Evolutionary conservation across 805 yeast genomes (phyloP), one percentile per base, ranked within the genome.

Genomic region (Brettanomyces bruxellensis): DNA sequence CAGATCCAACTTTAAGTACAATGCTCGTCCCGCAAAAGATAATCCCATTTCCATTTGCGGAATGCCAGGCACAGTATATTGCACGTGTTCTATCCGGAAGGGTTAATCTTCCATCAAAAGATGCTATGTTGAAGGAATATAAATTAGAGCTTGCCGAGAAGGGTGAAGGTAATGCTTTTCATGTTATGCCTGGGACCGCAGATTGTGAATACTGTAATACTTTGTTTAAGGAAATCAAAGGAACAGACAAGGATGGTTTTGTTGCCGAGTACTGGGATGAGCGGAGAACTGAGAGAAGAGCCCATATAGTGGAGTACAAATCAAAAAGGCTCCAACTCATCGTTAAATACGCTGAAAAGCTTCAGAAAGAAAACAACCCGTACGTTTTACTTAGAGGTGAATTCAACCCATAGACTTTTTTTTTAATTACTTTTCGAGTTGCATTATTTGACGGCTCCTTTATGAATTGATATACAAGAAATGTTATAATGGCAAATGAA

Each of bases 201-300:
- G 93, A 84, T 53, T 78, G 75, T 1, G 75, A 74, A 25, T 85
- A 80, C 58, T 73, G 78, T 54, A 73, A 73, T 51, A 65, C 66
- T 44, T 60, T 76, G 49, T 66, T 66, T 47, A 59, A 61, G 24
- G 61, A 68, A 44, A 61, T 62, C 40, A 64, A 51, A 28, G 61
- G 58, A 47, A 71, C 68, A 25, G 68, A 68, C 50, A 50, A 52
- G 12, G 58, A 58, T 41, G 68, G 68, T 9, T 64, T 64, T 43
- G 50, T 50, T 39, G 67, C 67, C 7, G 60, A 58, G 25, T 53
- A 46, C 18, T 64, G 67, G 68, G 56, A 52, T 41, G 61, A 55
- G 11, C 45, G 44, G 1, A 59, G 56, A 48, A 47, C 39, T 9
- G 58, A 59, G 8, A 38, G 59, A 39, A 55, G 68, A 45, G 28